A percentile compares a stretch with the other conserved stretches of the same genome.
These are phyloP conservation scores for Acanthamoeba royreba DNA, from an alignment of 208 protist species.

Conservation along the genomic window DNA sequence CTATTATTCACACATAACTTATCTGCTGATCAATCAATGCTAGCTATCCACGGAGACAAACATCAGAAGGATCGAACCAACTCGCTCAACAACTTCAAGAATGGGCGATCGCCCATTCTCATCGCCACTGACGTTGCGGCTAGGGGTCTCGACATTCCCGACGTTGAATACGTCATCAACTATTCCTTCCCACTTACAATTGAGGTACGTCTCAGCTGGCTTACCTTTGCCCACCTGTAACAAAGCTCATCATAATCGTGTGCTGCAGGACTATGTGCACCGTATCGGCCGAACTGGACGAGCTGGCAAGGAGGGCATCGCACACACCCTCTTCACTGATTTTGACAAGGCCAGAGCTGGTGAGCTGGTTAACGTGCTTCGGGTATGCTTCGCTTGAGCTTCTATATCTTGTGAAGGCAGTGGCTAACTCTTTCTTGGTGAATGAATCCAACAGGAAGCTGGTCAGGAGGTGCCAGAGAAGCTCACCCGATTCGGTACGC, in stretches of 20 bases:
- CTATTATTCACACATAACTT: slow-evolving; percentile 36
- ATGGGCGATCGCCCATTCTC: slow-evolving; percentile 71
- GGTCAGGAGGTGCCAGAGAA: slow-evolving; percentile 59
- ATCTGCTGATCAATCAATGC: slow-evolving; percentile 7
- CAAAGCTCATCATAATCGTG: too few species aligned
- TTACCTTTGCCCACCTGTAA: too few species aligned
- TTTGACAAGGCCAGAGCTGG: slow-evolving; percentile 59
- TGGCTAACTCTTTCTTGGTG: too few species aligned
- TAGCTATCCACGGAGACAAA: slow-evolving; percentile 82
- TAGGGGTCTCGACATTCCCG: slow-evolving; percentile 90
- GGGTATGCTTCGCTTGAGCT: too few species aligned
- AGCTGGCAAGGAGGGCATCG: slow-evolving; percentile 46
- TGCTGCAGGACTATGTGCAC: slow-evolving; percentile 97
- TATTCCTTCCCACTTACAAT: slow-evolving; percentile 81
- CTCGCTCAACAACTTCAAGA: slow-evolving; percentile 77
- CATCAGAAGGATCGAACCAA: slow-evolving; percentile 79
- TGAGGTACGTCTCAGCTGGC: too few species aligned
- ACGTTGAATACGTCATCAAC: slow-evolving; percentile 94
- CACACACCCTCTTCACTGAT: slow-evolving; percentile 63
- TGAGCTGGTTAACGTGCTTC: slow-evolving; percentile 61
- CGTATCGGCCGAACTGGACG: slow-evolving; percentile 91
- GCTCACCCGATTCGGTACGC: slow-evolving; percentile 58
- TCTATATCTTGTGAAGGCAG: too few species aligned
- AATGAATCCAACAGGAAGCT: too few species aligned
- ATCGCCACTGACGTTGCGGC: slow-evolving; percentile 83